phyloP scores from a whole-genome alignment of 2,329 filamentous ascomycete genomes.

The Fusarium redolens region DNA sequence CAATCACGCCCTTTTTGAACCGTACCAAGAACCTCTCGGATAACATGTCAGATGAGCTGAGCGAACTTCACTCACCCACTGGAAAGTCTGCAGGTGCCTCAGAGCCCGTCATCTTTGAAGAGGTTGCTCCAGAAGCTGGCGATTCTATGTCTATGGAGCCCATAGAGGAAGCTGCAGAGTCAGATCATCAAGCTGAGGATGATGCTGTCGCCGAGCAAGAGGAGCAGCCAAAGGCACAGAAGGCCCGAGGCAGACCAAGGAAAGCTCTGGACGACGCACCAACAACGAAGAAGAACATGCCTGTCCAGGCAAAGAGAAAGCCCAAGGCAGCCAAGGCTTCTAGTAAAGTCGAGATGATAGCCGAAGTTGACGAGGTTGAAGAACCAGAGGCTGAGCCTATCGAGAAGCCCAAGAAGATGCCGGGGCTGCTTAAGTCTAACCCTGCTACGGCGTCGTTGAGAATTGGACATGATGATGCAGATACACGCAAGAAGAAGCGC shows the following conservation, averaged over 20 bases:
- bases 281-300: slow-evolving; percentile 59
- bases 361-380: slow-evolving; percentile 50
- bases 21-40: slow-evolving; percentile 67
- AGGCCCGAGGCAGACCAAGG: slow-evolving; percentile 58
- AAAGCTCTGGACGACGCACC: slow-evolving; percentile 60
- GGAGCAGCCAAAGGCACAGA: slow-evolving; percentile 42
- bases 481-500: slow-evolving; percentile 75
- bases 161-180: slow-evolving; percentile 11
- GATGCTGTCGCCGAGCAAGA: slow-evolving; percentile 15
- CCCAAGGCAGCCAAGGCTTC: slow-evolving; percentile 42
- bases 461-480: slow-evolving; percentile 46
- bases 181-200: slow-evolving; percentile 15
- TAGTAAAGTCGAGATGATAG: slow-evolving; percentile 53
- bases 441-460: slow-evolving; percentile 7
- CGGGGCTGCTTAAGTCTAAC: slow-evolving; percentile 24
- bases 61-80: slow-evolving; percentile 42
- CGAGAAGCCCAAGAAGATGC: slow-evolving; percentile 21
- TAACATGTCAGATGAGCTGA: slow-evolving; percentile 49
- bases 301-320: slow-evolving; percentile 50
- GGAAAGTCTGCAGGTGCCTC: slow-evolving; percentile 15
- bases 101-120: slow-evolving; percentile 51
- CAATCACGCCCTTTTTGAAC: slow-evolving; percentile 93
- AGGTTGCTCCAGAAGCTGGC: slow-evolving; percentile 31
- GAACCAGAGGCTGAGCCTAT: slow-evolving; percentile 48
- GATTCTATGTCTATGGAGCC: slow-evolving; percentile 21